phyloP scores from a whole-genome alignment of 192 early-diverging fungal genomes.

The Chytriomyces hyalinus region DNA sequence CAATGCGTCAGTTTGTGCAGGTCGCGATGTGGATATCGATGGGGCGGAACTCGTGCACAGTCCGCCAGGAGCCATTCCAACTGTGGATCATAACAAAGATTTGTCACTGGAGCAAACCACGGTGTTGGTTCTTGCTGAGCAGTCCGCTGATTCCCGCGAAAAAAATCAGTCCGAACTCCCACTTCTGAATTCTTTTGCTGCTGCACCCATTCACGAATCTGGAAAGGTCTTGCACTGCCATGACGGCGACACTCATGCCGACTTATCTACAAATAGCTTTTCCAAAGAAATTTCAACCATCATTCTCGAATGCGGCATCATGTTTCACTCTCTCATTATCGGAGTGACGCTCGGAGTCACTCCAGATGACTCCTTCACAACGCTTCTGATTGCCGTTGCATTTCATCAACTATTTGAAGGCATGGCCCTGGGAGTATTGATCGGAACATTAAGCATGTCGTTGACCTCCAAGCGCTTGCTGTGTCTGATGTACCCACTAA shows the following conservation, averaged over 20 bases:
- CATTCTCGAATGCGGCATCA: slow-evolving; percentile 54
- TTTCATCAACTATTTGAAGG: slow-evolving; percentile 59
- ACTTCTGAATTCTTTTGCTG: no score
- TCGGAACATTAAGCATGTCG: slow-evolving; percentile 15
- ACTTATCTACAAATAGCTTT: no score
- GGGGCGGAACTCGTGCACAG: neutral
- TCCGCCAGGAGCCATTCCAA: no score
- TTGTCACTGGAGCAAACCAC: neutral
- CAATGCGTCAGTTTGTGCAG: neutral
- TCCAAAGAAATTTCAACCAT: slow-evolving; percentile 30
- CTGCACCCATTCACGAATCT: no score
- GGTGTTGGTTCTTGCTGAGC: neutral
- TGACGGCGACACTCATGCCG: neutral
- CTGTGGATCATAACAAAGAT: neutral
- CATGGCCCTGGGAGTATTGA: slow-evolving; percentile 40
- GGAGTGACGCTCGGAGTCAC: slow-evolving; percentile 51
- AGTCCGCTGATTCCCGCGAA: neutral
- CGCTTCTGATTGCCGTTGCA: slow-evolving; percentile 51
- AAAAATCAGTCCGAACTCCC: no score
- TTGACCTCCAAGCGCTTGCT: neutral
- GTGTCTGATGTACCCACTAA: slow-evolving; percentile 62
- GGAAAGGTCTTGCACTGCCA: no score
- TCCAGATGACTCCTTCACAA: slow-evolving; percentile 30
- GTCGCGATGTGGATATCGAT: neutral
- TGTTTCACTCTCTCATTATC: slow-evolving; percentile 57